phyloP scores from a whole-genome alignment of 768 basidiomycete genomes.

The Tricholoma matsutake region DNA sequence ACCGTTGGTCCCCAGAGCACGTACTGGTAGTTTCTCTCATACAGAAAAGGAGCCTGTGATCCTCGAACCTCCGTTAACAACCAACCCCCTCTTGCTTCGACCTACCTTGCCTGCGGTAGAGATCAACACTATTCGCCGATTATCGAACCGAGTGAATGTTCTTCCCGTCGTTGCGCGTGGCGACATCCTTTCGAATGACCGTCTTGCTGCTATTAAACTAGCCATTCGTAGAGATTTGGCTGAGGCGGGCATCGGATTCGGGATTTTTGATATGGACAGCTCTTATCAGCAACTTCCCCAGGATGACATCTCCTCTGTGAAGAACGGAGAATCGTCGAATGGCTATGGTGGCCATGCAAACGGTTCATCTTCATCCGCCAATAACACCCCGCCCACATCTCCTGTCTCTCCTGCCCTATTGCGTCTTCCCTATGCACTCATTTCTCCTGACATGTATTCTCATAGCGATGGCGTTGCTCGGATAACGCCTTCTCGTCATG shows the following conservation, averaged over 20 bases:
- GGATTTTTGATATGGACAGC: conserved; percentile 79
- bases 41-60: conserved; percentile 74
- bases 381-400: conserved; percentile 64
- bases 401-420: conserved; percentile 58
- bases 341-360: conserved; percentile 49
- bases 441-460: conserved; percentile 80
- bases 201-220: conserved; percentile 73
- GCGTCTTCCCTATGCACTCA: conserved; percentile 79
- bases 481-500: conserved; percentile 57
- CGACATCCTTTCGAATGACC: conserved; percentile 79
- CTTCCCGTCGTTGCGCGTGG: conserved; percentile 83
- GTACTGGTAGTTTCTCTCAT: conserved; percentile 69
- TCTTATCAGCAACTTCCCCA: conserved; percentile 44
- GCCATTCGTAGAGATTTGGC: conserved; percentile 80
- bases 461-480: conserved; percentile 78
- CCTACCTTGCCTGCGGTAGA: conserved; percentile 68
- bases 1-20: conserved; percentile 65
- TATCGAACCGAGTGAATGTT: conserved; percentile 82
- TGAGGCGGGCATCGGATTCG: conserved; percentile 83
- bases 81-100: conserved; percentile 64
- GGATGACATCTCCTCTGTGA: conserved; percentile 43
- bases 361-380: conserved; percentile 47
- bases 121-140: conserved; percentile 72
- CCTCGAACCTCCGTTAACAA: conserved; percentile 74
- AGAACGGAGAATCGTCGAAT: conserved; percentile 52